Conservation (phyloP, 2,329 filamentous ascomycete genomes). For the Botrytis cinerea region DNA sequence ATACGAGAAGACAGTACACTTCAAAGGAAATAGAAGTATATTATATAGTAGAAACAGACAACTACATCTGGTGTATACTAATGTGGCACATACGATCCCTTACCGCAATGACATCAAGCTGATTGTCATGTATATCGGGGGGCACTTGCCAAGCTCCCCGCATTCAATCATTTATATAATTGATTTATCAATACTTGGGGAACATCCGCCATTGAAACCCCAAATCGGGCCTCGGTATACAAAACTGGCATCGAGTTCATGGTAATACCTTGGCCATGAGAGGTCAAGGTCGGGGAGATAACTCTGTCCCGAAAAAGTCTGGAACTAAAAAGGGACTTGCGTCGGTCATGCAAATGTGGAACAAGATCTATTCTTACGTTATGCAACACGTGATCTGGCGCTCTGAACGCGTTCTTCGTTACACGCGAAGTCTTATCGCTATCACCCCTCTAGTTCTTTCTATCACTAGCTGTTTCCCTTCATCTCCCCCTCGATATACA, state of each 20-base stretch:
- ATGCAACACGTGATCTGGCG: not conserved
- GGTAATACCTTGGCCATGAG: not conserved
- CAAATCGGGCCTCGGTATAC: not conserved
- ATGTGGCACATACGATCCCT: not conserved
- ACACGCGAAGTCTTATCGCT: not conserved
- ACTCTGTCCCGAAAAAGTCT: not conserved
- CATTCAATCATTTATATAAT: not conserved
- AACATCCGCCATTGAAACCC: not conserved
- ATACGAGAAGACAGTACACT: too few species aligned
- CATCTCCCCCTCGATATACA: not conserved
- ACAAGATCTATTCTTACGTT: not conserved
- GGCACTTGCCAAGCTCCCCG: conserved; percentile 5
- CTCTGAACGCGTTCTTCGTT: not conserved
- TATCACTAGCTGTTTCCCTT: not conserved
- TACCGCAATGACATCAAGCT: not conserved
- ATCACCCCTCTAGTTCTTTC: not conserved
- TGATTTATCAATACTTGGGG: not conserved
- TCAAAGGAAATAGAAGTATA: not conserved
- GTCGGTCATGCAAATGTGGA: not conserved
- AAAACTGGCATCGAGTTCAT: not conserved
- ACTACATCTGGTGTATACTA: not conserved
- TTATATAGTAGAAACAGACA: not conserved
- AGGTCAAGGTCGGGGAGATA: conserved; percentile 15
- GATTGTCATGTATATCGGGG: not conserved
- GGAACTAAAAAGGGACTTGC: not conserved